Percentiles rank a stretch among this genome's conserved stretches.
Evolutionary conservation across 495 filamentous ascomycete species (phyloP).

Genomic region (Staphylotrichum tortipilum): DNA sequence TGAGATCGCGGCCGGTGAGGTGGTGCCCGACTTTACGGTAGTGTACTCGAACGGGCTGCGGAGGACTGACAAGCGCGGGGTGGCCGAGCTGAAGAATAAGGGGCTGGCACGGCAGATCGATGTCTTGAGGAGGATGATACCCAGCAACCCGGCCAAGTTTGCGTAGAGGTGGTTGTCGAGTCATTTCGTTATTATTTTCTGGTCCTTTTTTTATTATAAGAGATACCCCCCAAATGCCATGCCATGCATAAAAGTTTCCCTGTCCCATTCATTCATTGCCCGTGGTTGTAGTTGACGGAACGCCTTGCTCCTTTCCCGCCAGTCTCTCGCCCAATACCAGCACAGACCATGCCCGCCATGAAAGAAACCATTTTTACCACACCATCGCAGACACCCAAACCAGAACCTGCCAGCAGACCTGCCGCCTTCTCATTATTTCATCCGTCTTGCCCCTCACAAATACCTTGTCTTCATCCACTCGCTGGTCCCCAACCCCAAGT

Average conservation of each 20-base stretch:
- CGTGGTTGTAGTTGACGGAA: too few species aligned
- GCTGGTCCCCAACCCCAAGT: constrained; percentile 73
- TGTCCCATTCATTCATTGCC: background rate
- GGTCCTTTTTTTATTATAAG: too few species aligned
- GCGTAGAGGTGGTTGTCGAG: constrained; percentile 21
- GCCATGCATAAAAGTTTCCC: constrained; percentile 3
- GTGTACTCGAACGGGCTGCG: constrained; percentile 52
- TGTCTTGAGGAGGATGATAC: constrained; percentile 52
- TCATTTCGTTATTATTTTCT: constrained; percentile 1
- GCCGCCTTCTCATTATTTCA: background rate
- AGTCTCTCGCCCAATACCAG: too few species aligned
- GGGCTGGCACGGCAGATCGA: constrained; percentile 54
- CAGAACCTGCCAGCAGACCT: background rate
- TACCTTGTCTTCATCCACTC: constrained; percentile 76
- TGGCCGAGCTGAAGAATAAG: constrained; percentile 46
- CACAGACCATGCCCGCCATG: too few species aligned
- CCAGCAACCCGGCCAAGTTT: constrained; percentile 55
- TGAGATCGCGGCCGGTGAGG: constrained; percentile 44
- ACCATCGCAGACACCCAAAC: background rate
- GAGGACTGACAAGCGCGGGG: constrained; percentile 47
- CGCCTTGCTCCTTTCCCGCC: too few species aligned
- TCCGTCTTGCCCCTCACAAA: constrained; percentile 20
- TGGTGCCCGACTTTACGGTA: constrained; percentile 56
- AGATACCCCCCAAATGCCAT: constrained; percentile 2
- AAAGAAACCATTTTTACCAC: too few species aligned